phyloP scores from a whole-genome alignment of 805 yeast species.

The Candida awuae region DNA sequence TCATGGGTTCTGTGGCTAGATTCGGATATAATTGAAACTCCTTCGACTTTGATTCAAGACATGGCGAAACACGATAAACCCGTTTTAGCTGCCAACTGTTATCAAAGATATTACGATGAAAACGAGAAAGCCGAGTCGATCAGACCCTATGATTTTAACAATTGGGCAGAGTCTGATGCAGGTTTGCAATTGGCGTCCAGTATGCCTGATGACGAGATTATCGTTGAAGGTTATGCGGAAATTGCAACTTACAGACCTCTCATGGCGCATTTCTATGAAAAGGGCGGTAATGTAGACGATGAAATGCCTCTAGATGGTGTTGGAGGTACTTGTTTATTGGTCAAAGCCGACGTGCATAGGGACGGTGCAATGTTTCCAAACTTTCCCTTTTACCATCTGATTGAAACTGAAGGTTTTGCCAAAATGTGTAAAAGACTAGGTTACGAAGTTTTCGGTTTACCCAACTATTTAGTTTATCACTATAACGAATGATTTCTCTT shows the following conservation, averaged over 20 bases:
- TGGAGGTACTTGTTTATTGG: constrained; percentile 95
- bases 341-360: constrained; percentile 95
- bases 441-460: constrained; percentile 85
- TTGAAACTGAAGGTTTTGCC: constrained; percentile 98
- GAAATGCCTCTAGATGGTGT: constrained; percentile 93
- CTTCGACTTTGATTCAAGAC: constrained; percentile 76
- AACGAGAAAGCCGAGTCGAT: constrained; percentile 44
- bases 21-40: constrained; percentile 88
- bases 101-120: constrained; percentile 67
- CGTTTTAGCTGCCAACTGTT: constrained; percentile 86
- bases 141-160: constrained; percentile 91
- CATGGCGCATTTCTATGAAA: constrained; percentile 83
- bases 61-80: constrained; percentile 79
- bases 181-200: constrained; percentile 67
- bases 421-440: constrained; percentile 94
- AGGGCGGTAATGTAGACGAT: constrained; percentile 49
- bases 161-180: constrained; percentile 84
- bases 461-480: constrained; percentile 89
- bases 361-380: constrained; percentile 99
- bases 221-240: constrained; percentile 91
- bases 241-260: constrained; percentile 89
- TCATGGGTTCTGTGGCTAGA: constrained; percentile 97
- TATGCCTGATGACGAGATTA: constrained; percentile 80
- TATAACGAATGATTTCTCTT: constrained; percentile 53
- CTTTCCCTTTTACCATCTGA: constrained; percentile 92